Evolutionary conservation across 768 basidiomycete genomes (phyloP).

Genomic region (Gymnopilus dilepis): DNA sequence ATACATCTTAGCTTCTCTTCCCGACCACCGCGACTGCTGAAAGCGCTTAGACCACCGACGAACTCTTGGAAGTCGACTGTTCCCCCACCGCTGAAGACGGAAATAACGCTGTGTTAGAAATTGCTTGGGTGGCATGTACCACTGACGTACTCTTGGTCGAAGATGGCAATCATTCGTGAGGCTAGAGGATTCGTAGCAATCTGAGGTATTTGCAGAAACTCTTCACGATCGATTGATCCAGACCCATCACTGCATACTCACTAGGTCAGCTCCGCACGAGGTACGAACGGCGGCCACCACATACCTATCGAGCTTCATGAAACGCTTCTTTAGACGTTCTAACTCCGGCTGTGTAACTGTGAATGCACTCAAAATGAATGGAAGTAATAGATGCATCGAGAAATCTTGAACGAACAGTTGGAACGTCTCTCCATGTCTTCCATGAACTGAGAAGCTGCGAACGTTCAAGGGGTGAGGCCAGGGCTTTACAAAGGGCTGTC

Average conservation of each 20-base stretch:
- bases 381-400: slow-evolving; percentile 19
- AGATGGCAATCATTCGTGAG: slow-evolving; percentile 98
- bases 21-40: slow-evolving; percentile 93
- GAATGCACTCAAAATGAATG: slow-evolving; percentile 9
- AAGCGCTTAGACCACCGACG: slow-evolving; percentile 96
- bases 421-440: slow-evolving; percentile 97
- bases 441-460: slow-evolving; percentile 89
- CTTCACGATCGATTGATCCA: slow-evolving; percentile 97
- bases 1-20: slow-evolving; percentile 96
- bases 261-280: not conserved
- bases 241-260: slow-evolving; percentile 79
- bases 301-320: slow-evolving; percentile 98
- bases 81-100: slow-evolving; percentile 82
- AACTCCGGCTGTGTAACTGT: slow-evolving; percentile 94
- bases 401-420: slow-evolving; percentile 77
- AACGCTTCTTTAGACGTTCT: slow-evolving; percentile 95
- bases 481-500: not conserved
- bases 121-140: slow-evolving; percentile 1
- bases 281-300: not conserved
- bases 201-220: slow-evolving; percentile 98
- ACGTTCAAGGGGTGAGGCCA: slow-evolving; percentile 9
- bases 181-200: slow-evolving; percentile 98
- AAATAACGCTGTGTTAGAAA: not conserved
- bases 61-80: slow-evolving; percentile 99
- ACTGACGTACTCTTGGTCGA: slow-evolving; percentile 92